Evolutionary conservation across 768 basidiomycete species (phyloP), one percentile per base, ranked within the genome.

Genomic region (Auricularia auricula-judae): DNA sequence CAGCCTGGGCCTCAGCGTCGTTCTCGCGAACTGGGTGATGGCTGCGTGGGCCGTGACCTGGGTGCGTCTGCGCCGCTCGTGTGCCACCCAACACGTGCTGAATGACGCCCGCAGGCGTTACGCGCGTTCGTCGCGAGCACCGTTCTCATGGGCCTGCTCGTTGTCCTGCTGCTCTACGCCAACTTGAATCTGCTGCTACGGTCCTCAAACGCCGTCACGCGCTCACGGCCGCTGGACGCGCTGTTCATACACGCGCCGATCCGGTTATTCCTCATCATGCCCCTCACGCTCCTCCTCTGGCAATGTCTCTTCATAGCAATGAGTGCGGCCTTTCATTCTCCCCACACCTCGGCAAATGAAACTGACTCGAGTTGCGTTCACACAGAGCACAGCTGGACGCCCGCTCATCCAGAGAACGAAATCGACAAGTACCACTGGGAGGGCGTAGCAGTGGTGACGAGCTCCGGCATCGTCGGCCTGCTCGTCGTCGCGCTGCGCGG

Each of bases 181-280:
- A 93, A 93, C 71, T 70, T 93, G 58, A 85, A 85, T 0, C 80
- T 96, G 4, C 77, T 93, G 53, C 76, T 87, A 16, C 92, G 94
- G 70, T 75, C 75, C n/a, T 66, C 72, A 44, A 88, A 88, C 59
- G 74, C 80, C 0, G 87, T 88, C 0, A 81, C 77, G 0, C 76
- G 76, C 29, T 72, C 76, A 0, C 81, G 85, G 1, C 91, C 91
- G 0, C 73, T 95, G 47, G 92, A 94, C 72, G 85, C 84, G 39
- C 80, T 86, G 0, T 86, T 95, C 68, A 90, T 97, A 64, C 94
- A 97, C 68, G 89, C 90, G 0, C 95, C 95, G 0, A 78, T 96
- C 63, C 81, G 90, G 2, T 86, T 92, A 65, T 88, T 88, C 70
- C 70, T 79, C 63, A 69, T 77, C 11, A 51, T 86, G 2, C 82